Base-by-base conservation (phyloP, 2,329 filamentous ascomycete genomes). In the Atkinsonella hypoxylon region DNA sequence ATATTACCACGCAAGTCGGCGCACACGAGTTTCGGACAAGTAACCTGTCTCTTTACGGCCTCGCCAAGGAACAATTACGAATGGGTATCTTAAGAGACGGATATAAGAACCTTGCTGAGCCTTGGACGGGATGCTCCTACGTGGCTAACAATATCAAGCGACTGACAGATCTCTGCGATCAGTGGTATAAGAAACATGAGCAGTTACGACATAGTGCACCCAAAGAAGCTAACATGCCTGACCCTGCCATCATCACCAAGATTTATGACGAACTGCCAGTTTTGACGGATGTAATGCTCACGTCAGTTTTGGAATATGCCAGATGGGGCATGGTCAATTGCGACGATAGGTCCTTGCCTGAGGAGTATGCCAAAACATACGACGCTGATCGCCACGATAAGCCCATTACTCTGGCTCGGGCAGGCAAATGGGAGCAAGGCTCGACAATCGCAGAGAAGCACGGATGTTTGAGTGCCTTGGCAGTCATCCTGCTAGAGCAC, bases 41-140 rank as follows among this genome's bases (percentile, higher is more conserved):
- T 36, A 85, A 91, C 58, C 73, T 85, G 12, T 68, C 72, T 2
- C 67, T 80, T 3, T 97, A 95, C 62, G 89, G 88, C 2, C 75
- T 96, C 4, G 74, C 77, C 17, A 70, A 77, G 15, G 85, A 89
- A 55, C 70, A 78, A 48, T 66, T 93, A 32, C 73, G 81, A 46
- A 72, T 83, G 56, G 83, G 84, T 7, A 77, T 88, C 22, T 66
- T 87, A 10, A 68, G 71, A 2, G 70, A 75, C 15, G 78, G 79
- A 43, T 90, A 89, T 60, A 76, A 82, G 18, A 79, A 76, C 11
- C 73, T 96, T 9, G 79, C 85, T 0, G 82, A 87, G 53, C 86
- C 90, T 43, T 98, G 93, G 93, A 96, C 90, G 0, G 89, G 87
- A 15, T 81, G 78, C 56, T 66, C 70, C 42, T 79, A 75, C 55